phyloP scores from a whole-genome alignment of 2,329 filamentous ascomycete species.

The Bretziella fagacearum region DNA sequence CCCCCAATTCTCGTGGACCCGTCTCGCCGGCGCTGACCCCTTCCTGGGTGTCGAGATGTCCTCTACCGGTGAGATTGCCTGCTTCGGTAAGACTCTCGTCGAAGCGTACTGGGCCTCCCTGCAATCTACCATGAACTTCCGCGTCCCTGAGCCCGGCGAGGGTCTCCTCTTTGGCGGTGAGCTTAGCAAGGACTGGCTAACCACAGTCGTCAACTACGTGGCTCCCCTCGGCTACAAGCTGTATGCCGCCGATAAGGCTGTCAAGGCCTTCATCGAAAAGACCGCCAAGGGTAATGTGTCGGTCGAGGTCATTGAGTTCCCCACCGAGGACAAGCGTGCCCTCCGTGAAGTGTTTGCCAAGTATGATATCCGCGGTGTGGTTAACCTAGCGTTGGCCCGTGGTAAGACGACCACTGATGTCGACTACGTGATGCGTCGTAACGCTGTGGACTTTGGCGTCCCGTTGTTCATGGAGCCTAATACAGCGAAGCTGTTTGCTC shows the following conservation, averaged over 20 bases:
- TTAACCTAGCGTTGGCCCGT: slow-evolving; percentile 76
- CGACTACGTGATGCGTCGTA: slow-evolving; percentile 90
- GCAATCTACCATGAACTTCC: slow-evolving; percentile 92
- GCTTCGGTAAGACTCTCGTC: slow-evolving; percentile 88
- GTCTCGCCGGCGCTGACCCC: slow-evolving; percentile 88
- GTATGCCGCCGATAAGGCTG: slow-evolving; percentile 62
- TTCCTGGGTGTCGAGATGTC: slow-evolving; percentile 98
- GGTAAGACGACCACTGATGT: slow-evolving; percentile 76
- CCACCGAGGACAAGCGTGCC: slow-evolving; percentile 86
- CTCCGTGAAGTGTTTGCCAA: slow-evolving; percentile 91
- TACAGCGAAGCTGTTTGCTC: slow-evolving; percentile 89
- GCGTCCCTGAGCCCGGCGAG: slow-evolving; percentile 82
- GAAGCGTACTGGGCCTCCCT: slow-evolving; percentile 96
- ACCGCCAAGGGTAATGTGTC: slow-evolving; percentile 46
- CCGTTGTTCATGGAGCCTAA: slow-evolving; percentile 97
- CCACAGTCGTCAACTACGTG: slow-evolving; percentile 70
- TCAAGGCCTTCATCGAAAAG: slow-evolving; percentile 71
- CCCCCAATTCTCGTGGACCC: slow-evolving; percentile 97
- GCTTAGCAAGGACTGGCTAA: slow-evolving; percentile 50
- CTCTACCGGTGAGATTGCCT: slow-evolving; percentile 93
- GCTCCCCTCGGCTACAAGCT: slow-evolving; percentile 87
- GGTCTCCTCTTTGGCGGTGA: slow-evolving; percentile 91
- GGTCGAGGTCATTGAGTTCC: slow-evolving; percentile 91
- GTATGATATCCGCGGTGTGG: slow-evolving; percentile 88
- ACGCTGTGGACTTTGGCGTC: slow-evolving; percentile 95